Evolutionary conservation across 805 yeast species (phyloP), one percentile per base, ranked within the genome.

Genomic region (Saccharomyces paradoxus): DNA sequence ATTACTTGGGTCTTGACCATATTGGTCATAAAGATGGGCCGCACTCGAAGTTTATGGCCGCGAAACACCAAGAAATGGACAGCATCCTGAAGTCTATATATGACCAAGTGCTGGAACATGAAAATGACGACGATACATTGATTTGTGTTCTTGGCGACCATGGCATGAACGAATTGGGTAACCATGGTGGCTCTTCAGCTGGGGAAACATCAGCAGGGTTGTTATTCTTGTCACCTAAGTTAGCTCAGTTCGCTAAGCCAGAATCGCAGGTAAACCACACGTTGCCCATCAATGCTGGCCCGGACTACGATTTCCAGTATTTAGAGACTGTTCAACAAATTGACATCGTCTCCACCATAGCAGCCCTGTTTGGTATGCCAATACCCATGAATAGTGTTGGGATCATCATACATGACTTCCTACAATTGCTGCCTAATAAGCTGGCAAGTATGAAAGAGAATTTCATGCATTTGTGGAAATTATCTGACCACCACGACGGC

Each of bases 1-100:
- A 94, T 68, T 94, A 92, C 63, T 73, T 94, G 21, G 99, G 99
- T 0, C 74, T 94, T 29, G 99, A 94, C 67, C 99, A 94, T 67
- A 94, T 94, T 63, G 99, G 99, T 1, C 99, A 94, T 69, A 92
- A 90, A 67, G 95, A 96, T 48, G 99, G 99, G 0, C 92, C 99
- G 0, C 63, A 72, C 5, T 89, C 96, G 10, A 71, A 79, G 0
- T 83, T 82, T 60, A 94, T 94, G 99, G 81, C 83, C 8, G 75
- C 72, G 0, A 94, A 94, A 64, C 97, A 90, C 57, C 55, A 53
- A 4, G 99, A 94, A 68, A 89, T 94, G 96, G 97, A 94, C 66
- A 59, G 55, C 0, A 78, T 94, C 0, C 71, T 91, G 1, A 57
- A 75, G 49, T 63, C 72, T 41, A 66, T 92, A 0, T 88, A 81